phyloP scores from a whole-genome alignment of 2,329 filamentous ascomycete species.

The Trichoderma arundinaceum region DNA sequence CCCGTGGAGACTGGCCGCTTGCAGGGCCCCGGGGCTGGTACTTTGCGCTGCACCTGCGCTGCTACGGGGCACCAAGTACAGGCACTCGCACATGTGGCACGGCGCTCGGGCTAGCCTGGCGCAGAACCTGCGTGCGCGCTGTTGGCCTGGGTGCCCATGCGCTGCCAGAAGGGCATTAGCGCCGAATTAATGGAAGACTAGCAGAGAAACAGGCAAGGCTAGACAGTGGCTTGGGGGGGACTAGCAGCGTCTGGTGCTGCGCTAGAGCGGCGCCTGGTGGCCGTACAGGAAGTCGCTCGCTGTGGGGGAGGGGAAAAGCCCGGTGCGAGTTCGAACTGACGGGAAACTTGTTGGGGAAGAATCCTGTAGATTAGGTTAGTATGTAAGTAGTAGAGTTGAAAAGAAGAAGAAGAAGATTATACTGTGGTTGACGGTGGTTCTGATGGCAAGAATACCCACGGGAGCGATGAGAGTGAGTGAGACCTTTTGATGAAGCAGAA shows the following conservation, averaged over 20 bases:
- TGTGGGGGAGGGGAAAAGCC: conserved; percentile 22
- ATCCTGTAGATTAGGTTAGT: background rate
- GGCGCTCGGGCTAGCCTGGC: background rate
- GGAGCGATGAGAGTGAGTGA: no score
- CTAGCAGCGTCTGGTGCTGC: conserved; percentile 17
- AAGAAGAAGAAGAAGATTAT: no score
- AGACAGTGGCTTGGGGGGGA: conserved; percentile 20
- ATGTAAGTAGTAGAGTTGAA: no score
- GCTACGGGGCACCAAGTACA: conserved; percentile 9
- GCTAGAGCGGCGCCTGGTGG: conserved; percentile 23
- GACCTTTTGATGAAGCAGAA: no score
- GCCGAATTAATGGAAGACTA: conserved; percentile 14
- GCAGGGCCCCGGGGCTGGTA: conserved; percentile 21
- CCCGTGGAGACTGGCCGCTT: conserved; percentile 30
- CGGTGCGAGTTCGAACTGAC: conserved; percentile 2
- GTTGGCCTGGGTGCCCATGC: background rate
- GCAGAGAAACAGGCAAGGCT: conserved; percentile 21
- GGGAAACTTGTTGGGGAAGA: background rate
- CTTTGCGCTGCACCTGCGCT: background rate
- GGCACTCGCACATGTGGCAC: conserved; percentile 7
- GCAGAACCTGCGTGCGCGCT: background rate
- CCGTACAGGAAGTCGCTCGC: conserved; percentile 13
- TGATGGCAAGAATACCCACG: no score
- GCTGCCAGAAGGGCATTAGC: conserved; percentile 27
- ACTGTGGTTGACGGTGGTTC: no score